Conservation (phyloP, 495 filamentous ascomycete genomes). For the Cercophora newfieldiana region DNA sequence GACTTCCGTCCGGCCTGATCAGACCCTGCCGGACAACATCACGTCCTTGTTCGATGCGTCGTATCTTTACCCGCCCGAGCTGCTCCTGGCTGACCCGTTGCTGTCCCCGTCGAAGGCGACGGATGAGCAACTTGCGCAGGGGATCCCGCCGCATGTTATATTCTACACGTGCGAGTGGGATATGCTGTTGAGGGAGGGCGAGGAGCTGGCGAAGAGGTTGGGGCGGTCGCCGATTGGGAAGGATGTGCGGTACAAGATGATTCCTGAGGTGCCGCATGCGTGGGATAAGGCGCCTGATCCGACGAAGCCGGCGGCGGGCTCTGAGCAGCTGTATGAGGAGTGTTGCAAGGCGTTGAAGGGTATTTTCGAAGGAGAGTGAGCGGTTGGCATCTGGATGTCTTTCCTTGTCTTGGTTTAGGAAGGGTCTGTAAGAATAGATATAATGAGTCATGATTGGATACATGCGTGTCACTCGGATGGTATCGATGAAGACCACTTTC, state of each 20-base stretch:
- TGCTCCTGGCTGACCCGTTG: slow-evolving; percentile 36
- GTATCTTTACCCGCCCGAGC: slow-evolving; percentile 61
- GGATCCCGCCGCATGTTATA: slow-evolving; percentile 52
- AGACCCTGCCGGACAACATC: slow-evolving; percentile 70
- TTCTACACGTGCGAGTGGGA: slow-evolving; percentile 89
- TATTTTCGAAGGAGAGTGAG: slow-evolving; percentile 29
- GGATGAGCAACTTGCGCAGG: slow-evolving; percentile 40
- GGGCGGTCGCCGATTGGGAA: slow-evolving; percentile 57
- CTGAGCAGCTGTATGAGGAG: slow-evolving; percentile 42
- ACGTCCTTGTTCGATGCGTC: slow-evolving; percentile 84
- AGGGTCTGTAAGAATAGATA: too few relatives aligned
- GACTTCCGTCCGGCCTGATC: slow-evolving; percentile 61
- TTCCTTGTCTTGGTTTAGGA: too few relatives aligned
- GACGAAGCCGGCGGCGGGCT: slow-evolving; percentile 52
- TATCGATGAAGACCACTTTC: too few relatives aligned
- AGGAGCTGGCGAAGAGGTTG: slow-evolving; percentile 65
- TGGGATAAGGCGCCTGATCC: slow-evolving; percentile 90
- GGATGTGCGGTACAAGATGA: slow-evolving; percentile 65
- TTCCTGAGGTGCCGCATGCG: slow-evolving; percentile 72
- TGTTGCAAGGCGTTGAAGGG: slow-evolving; percentile 36
- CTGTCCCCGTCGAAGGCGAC: slow-evolving; percentile 43
- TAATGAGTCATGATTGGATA: too few relatives aligned
- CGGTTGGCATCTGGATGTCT: too few relatives aligned
- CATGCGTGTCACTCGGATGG: too few relatives aligned
- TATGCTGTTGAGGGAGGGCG: slow-evolving; percentile 79